Conservation (phyloP, 2,329 filamentous ascomycete species). For the Scortechinia acanthostroma region DNA sequence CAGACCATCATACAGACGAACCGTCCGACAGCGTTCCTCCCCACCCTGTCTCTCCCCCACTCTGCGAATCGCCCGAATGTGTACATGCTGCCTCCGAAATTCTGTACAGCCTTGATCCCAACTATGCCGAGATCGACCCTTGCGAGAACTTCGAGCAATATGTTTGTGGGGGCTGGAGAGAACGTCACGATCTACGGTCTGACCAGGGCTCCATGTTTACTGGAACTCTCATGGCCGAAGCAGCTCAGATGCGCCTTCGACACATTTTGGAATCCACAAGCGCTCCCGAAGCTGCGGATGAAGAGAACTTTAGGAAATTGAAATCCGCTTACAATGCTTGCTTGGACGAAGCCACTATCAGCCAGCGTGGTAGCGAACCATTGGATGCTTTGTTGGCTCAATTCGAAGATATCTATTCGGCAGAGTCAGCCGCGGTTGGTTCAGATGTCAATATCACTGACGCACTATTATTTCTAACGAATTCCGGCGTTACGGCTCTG, state of each 20-base stretch:
- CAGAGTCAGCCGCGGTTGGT: conserved; percentile 13
- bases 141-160: conserved; percentile 65
- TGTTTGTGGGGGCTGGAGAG: conserved; percentile 61
- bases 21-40: not conserved
- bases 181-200: conserved; percentile 54
- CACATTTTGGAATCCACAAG: conserved; percentile 51
- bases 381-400: conserved; percentile 45
- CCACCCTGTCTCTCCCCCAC: conserved; percentile 8
- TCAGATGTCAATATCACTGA: conserved; percentile 24
- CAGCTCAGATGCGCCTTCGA: conserved; percentile 46
- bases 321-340: conserved; percentile 60
- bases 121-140: conserved; percentile 57
- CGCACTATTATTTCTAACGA: conserved; percentile 35
- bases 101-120: conserved; percentile 51
- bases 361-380: conserved; percentile 43
- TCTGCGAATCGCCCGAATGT: conserved; percentile 52
- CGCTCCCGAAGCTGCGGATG: conserved; percentile 34
- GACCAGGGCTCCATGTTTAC: conserved; percentile 57
- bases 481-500: conserved; percentile 31
- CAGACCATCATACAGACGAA: not conserved
- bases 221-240: conserved; percentile 52
- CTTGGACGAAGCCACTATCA: conserved; percentile 50
- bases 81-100: conserved; percentile 56
- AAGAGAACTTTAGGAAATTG: conserved; percentile 60
- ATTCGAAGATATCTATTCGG: conserved; percentile 35